Conservation (phyloP, 1,139 yeast species). For the Taphrina communis region DNA sequence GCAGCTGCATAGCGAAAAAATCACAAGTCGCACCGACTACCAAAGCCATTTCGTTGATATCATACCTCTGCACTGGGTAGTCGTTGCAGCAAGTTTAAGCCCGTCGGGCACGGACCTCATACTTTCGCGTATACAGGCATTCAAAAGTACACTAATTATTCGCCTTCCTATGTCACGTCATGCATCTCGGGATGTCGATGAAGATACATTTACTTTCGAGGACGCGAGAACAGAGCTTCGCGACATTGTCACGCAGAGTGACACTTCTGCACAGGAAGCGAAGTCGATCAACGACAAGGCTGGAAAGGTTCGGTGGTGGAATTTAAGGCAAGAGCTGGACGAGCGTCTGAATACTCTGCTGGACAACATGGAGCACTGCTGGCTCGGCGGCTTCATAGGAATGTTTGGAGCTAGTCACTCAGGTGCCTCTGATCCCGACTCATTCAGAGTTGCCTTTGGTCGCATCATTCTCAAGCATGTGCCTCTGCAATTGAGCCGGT, state of each 20-base stretch:
- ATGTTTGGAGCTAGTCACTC: conserved; percentile 6
- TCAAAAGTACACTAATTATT: conserved; percentile 57
- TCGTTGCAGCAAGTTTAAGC: conserved; percentile 69
- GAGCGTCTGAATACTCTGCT: conserved; percentile 61
- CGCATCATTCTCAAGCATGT: conserved; percentile 39
- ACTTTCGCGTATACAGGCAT: conserved; percentile 57
- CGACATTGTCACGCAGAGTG: conserved; percentile 64
- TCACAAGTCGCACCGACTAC: conserved; percentile 47
- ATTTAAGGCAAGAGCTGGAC: conserved; percentile 67
- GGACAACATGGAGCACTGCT: conserved; percentile 63
- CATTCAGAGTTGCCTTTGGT: conserved; percentile 28
- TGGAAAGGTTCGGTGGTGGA: conserved; percentile 81
- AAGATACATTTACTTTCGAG: conserved; percentile 56
- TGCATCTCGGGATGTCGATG: conserved; percentile 57
- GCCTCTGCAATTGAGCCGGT: conserved; percentile 39
- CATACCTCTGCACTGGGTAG: conserved; percentile 63
- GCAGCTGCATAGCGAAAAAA: neutral
- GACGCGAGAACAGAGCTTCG: conserved; percentile 58
- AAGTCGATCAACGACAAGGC: conserved; percentile 60
- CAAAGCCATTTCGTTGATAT: conserved; percentile 45
- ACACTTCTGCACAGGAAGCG: conserved; percentile 59
- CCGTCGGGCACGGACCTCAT: conserved; percentile 63
- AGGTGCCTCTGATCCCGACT: conserved; percentile 10
- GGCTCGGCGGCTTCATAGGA: conserved; percentile 84
- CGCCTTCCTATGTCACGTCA: conserved; percentile 67